phyloP scores from a whole-genome alignment of 306 rosid species.

The peach (Prunus persica) region DNA sequence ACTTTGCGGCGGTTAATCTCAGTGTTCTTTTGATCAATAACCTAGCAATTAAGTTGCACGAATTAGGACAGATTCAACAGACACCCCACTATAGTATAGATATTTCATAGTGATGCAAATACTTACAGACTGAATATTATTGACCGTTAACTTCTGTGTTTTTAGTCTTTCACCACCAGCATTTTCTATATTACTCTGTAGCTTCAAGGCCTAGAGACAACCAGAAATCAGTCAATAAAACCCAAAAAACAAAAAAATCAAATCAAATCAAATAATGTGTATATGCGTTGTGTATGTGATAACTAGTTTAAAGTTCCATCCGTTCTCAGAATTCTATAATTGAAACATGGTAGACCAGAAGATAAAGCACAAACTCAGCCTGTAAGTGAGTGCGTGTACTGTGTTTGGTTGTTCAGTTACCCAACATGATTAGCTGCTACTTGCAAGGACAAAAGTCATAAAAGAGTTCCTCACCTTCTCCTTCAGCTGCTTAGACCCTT shows the following conservation, averaged over 20 bases:
- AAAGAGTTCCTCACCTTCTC: slow-evolving; percentile 59
- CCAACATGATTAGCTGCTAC: slow-evolving; percentile 7
- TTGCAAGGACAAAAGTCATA: slow-evolving; percentile 13
- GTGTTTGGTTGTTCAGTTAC: not conserved
- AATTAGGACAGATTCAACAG: slow-evolving; percentile 26
- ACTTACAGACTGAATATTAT: slow-evolving; percentile 86
- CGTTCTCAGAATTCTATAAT: not conserved
- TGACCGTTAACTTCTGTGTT: slow-evolving; percentile 76
- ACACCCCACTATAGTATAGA: slow-evolving; percentile 11
- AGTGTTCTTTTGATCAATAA: slow-evolving; percentile 70
- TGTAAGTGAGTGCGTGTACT: not conserved
- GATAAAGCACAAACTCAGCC: not conserved
- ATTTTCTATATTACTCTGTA: slow-evolving; percentile 82
- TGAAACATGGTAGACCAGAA: not conserved
- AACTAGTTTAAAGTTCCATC: not conserved
- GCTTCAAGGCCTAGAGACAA: slow-evolving; percentile 57
- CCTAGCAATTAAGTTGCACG: slow-evolving; percentile 45
- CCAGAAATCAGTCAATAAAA: slow-evolving; percentile 12
- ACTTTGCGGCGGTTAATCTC: slow-evolving; percentile 90
- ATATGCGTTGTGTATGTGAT: not conserved
- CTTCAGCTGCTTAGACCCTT: slow-evolving; percentile 80
- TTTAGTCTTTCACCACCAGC: slow-evolving; percentile 87
- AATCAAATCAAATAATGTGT: not conserved
- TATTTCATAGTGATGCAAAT: slow-evolving; percentile 15
- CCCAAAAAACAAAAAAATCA: not conserved